Evolutionary conservation across 306 rosid genomes (phyloP).

Genomic region (Crataegus laevigata): DNA sequence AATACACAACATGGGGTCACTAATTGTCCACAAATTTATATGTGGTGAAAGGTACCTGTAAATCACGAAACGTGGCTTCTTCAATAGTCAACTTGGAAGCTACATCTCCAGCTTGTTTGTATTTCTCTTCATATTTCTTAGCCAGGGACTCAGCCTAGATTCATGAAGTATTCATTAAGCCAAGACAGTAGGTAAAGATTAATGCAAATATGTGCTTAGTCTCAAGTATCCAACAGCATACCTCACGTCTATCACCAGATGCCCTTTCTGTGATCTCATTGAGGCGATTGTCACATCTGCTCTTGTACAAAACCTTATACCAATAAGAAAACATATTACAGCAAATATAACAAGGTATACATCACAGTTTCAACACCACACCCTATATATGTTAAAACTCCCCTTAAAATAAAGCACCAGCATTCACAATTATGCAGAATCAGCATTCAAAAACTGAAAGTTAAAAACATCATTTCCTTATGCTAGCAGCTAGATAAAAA

Average conservation of each 20-base stretch:
- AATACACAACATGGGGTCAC: constrained; percentile 8
- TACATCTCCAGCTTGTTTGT: constrained; percentile 78
- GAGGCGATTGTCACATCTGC: constrained; percentile 93
- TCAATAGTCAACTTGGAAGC: constrained; percentile 88
- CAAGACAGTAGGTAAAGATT: constrained; percentile 8
- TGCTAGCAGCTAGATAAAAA: not conserved
- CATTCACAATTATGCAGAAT: not conserved
- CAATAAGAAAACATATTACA: constrained; percentile 15
- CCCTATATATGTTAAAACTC: not conserved
- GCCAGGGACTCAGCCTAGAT: constrained; percentile 69
- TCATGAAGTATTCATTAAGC: constrained; percentile 7
- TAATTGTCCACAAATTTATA: not conserved
- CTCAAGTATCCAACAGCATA: constrained; percentile 33
- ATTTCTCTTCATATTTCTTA: constrained; percentile 91
- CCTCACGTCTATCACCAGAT: constrained; percentile 77
- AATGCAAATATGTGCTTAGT: constrained; percentile 16
- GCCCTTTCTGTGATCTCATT: constrained; percentile 83
- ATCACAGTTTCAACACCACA: not conserved
- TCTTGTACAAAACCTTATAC: constrained; percentile 83
- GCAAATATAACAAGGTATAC: not conserved
- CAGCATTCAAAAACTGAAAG: not conserved
- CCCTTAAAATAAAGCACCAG: not conserved
- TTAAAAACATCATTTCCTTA: not conserved
- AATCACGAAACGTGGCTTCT: constrained; percentile 88
- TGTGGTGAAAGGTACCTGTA: constrained; percentile 49